Conservation (phyloP, 768 basidiomycete genomes). For the Lentinula sp. region DNA sequence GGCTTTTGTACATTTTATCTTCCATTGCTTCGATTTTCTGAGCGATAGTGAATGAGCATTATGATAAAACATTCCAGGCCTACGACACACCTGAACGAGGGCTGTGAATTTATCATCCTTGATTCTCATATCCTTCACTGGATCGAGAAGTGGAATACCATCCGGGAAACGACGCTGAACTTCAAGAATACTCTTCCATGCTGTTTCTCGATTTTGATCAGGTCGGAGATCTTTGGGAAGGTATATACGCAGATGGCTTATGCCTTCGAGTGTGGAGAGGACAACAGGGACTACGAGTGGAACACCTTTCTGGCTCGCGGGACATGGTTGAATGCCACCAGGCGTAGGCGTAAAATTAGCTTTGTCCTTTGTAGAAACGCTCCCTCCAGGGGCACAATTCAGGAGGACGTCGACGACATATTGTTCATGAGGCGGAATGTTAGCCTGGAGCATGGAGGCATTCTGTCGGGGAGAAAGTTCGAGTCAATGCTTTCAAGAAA, state of each 20-base stretch:
- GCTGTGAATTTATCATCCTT: slow-evolving; percentile 90
- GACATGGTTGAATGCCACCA: slow-evolving; percentile 71
- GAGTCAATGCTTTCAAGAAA: neutral
- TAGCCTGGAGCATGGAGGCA: slow-evolving; percentile 58
- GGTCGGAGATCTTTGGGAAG: slow-evolving; percentile 87
- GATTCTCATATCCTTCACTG: slow-evolving; percentile 92
- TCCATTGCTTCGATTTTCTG: slow-evolving; percentile 94
- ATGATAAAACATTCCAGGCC: neutral
- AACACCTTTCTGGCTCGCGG: slow-evolving; percentile 63
- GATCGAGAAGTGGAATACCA: slow-evolving; percentile 83
- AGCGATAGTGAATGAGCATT: neutral
- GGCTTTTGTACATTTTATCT: slow-evolving; percentile 72
- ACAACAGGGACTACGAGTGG: slow-evolving; percentile 87
- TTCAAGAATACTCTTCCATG: slow-evolving; percentile 87
- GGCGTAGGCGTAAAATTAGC: slow-evolving; percentile 51
- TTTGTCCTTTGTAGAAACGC: slow-evolving; percentile 49
- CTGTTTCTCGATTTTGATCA: slow-evolving; percentile 68
- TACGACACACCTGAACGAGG: slow-evolving; percentile 62
- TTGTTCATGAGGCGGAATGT: slow-evolving; percentile 77
- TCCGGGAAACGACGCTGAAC: slow-evolving; percentile 88
- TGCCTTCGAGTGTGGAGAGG: slow-evolving; percentile 78
- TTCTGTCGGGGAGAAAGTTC: slow-evolving; percentile 33
- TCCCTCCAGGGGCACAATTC: slow-evolving; percentile 62
- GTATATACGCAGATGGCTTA: slow-evolving; percentile 82
- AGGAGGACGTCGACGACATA: slow-evolving; percentile 93